Evolutionary conservation across 1,284 basidiomycete species (phyloP).

Genomic region (Ceratobasidium sp.): DNA sequence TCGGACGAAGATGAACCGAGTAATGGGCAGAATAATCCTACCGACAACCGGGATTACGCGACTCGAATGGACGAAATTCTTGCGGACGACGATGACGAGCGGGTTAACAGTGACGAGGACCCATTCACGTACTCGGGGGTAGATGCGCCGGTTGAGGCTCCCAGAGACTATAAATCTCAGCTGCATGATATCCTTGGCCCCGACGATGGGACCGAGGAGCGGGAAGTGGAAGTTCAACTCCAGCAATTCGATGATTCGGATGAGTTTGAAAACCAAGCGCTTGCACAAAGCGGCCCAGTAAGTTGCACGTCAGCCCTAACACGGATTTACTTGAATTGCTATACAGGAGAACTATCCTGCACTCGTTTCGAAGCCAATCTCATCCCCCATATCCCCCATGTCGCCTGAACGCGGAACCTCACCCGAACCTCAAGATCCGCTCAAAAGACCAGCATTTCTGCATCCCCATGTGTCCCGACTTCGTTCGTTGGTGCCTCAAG

Average conservation of each 20-base stretch:
- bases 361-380: slow-evolving; percentile 18
- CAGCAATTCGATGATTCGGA: slow-evolving; percentile 51
- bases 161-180: slow-evolving; percentile 64
- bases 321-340: no score
- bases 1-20: slow-evolving; percentile 2
- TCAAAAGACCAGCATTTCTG: slow-evolving; percentile 58
- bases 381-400: slow-evolving; percentile 40
- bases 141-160: slow-evolving; percentile 55
- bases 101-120: slow-evolving; percentile 62
- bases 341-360: no score
- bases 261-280: slow-evolving; percentile 46
- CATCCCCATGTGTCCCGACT: slow-evolving; percentile 83
- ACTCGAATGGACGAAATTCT: slow-evolving; percentile 75
- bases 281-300: slow-evolving; percentile 8
- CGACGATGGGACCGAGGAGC: slow-evolving; percentile 61
- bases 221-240: slow-evolving; percentile 51
- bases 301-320: background rate
- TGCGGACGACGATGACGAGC: slow-evolving; percentile 57
- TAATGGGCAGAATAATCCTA: background rate
- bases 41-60: slow-evolving; percentile 60
- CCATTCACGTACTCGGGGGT: slow-evolving; percentile 73
- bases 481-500: slow-evolving; percentile 67
- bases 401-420: slow-evolving; percentile 36
- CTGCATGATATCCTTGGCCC: slow-evolving; percentile 73
- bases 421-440: slow-evolving; percentile 45